A percentile compares a stretch with the other conserved stretches of the same genome.
These are phyloP conservation scores for Uromyces viciae-fabae DNA, from an alignment of 1,284 basidiomycete species.

Conservation along the genomic window DNA sequence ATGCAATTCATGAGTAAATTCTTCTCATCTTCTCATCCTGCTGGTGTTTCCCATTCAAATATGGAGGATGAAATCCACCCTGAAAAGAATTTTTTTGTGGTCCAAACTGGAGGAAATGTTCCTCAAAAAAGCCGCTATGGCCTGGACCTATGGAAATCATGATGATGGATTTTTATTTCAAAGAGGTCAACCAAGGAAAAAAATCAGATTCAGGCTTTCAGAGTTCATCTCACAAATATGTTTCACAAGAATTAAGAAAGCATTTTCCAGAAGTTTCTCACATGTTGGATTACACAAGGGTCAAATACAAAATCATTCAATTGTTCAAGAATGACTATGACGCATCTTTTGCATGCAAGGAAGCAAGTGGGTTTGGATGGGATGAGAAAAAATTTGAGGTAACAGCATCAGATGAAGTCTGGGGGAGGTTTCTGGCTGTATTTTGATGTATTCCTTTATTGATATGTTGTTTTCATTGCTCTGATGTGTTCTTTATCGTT, in stretches of 20 bases:
- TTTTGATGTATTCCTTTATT: no score
- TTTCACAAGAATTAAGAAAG: not conserved
- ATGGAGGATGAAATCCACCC: no score
- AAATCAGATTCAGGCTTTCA: not conserved
- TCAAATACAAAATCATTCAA: not conserved
- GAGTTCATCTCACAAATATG: not conserved
- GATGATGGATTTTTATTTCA: not conserved
- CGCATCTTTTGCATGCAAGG: not conserved
- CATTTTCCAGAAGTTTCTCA: not conserved
- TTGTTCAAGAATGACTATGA: no score
- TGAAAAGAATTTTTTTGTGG: no score
- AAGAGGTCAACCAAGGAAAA: not conserved
- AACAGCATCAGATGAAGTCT: not conserved
- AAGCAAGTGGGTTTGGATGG: not conserved
- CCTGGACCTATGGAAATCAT: not conserved
- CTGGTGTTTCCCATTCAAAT: no score
- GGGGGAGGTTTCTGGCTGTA: not conserved
- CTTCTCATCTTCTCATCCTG: no score
- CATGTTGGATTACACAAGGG: not conserved
- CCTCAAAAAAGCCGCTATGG: no score
- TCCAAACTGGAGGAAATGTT: no score
- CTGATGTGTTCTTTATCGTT: no score
- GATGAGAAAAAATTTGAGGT: not conserved
- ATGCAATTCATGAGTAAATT: no score
- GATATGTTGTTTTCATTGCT: no score